phyloP scores from a whole-genome alignment of 2,329 filamentous ascomycete species.

The Calonectria leucothoes region DNA sequence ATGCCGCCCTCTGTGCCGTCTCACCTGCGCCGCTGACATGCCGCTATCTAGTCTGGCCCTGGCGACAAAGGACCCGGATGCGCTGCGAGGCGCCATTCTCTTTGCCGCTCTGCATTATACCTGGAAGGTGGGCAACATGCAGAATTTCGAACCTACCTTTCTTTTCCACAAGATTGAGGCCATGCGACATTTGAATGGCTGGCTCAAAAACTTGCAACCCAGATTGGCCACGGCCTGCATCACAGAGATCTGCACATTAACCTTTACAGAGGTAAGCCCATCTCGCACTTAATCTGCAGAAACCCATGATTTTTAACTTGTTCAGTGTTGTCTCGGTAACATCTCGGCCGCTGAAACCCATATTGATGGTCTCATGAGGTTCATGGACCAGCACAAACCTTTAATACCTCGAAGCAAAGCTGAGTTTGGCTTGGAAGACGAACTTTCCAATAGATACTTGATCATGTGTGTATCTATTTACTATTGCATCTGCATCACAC shows the following conservation, averaged over 20 bases:
- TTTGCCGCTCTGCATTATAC: constrained; percentile 36
- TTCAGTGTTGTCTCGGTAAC: constrained; percentile 34
- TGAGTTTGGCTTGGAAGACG: constrained; percentile 24
- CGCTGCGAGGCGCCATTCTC: constrained; percentile 32
- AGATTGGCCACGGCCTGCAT: constrained; percentile 20
- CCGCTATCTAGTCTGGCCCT: constrained; percentile 16
- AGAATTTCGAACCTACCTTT: constrained; percentile 29
- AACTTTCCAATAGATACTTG: constrained; percentile 31
- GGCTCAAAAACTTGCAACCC: neutral
- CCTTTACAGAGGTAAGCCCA: constrained; percentile 29
- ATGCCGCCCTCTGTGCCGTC: neutral
- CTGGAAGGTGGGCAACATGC: constrained; percentile 29
- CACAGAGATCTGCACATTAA: constrained; percentile 31
- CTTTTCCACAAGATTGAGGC: constrained; percentile 37
- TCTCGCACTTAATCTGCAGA: neutral
- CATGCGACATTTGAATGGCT: constrained; percentile 28
- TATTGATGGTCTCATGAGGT: constrained; percentile 30
- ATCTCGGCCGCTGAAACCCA: constrained; percentile 30
- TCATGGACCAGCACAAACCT: constrained; percentile 34
- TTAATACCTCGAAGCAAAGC: neutral
- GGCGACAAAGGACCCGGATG: constrained; percentile 23
- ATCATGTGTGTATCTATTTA: constrained; percentile 22
- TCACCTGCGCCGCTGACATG: neutral
- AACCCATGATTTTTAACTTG: neutral
- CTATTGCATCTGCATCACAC: fast-evolving